Evolutionary conservation across 169 alveolate genomes (phyloP), one percentile per base, ranked within the genome.

Genomic region (Cyclospora cayetanensis): DNA sequence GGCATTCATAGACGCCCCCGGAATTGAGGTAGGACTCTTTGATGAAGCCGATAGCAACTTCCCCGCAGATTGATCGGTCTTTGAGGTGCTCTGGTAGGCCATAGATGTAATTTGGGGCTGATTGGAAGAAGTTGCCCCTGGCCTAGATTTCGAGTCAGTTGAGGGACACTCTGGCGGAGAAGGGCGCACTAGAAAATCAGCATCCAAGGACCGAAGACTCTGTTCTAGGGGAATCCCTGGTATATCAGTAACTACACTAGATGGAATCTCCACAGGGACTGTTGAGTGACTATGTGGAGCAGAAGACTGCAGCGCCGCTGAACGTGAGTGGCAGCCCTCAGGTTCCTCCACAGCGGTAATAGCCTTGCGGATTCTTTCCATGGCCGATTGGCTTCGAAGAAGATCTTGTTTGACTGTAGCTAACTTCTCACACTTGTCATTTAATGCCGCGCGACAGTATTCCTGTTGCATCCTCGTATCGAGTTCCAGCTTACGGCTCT

Each of bases 391-490:
- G 52, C 68, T 66, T 31, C 92, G 85, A 50, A 74, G n/a, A 4
- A 87, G 43, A 39, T 87, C 92, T 53, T 87, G 92, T 50, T 68
- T 74, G 15, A 77, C 92, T 27, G 74, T 53, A n/a, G 92, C 92
- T 31, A 87, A 46, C 63, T 68, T 76, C 77, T 87, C 92, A n/a
- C 66, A 76, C 25, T 87, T 87, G 22, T 87, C 92, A 55, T 87
- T 87, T 46, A 87, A 11, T 12, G 92, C 92, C 41, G 74, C 86
- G 46, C 92, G 68, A 25, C 92, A 87, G 29, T 39, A 43, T 11
- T 87, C 92, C 46, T 87, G 86, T 46, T 87, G 82, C 52, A 87
- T 34, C 12, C 92, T 85, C 42, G 92, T 87, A 42, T 87, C 92
- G n/a, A 87, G 77, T 31, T 85, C 92, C 7, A 87, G 86, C 27